A percentile compares a stretch with the other conserved stretches of the same genome.
phyloP scores from a whole-genome alignment of 1,139 yeast species.

The Debaryomycetaceae sp. region DNA sequence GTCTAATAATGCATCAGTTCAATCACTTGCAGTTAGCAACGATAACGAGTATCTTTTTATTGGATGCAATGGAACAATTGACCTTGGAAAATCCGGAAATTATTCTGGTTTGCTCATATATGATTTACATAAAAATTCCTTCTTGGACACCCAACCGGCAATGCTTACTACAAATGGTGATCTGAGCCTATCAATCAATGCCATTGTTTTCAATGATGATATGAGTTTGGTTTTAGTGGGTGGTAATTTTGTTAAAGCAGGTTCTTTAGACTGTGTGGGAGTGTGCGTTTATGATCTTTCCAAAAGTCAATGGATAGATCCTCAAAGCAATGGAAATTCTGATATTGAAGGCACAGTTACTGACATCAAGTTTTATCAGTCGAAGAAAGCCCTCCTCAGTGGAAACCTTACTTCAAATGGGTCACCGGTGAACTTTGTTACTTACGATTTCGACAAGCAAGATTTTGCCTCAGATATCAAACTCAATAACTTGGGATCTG shows the following conservation, averaged over 20 bases:
- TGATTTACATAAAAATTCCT: constrained; percentile 38
- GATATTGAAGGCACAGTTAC: constrained; percentile 53
- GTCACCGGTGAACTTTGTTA: constrained; percentile 36
- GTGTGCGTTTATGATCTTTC: constrained; percentile 66
- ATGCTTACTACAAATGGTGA: constrained; percentile 26
- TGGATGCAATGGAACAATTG: constrained; percentile 51
- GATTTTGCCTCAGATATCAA: constrained; percentile 17
- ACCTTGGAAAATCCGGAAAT: constrained; percentile 15
- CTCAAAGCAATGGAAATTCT: constrained; percentile 38
- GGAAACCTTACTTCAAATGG: constrained; percentile 55
- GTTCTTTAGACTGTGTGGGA: constrained; percentile 56
- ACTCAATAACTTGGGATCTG: constrained; percentile 26
- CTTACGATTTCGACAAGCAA: constrained; percentile 48
- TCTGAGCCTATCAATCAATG: constrained; percentile 39
- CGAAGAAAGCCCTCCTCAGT: constrained; percentile 53
- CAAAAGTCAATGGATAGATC: constrained; percentile 53
- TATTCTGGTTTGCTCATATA: constrained; percentile 51
- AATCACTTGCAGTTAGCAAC: constrained; percentile 41
- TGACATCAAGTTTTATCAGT: constrained; percentile 50
- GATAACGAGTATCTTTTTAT: constrained; percentile 38
- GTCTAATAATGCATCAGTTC: constrained; percentile 34
- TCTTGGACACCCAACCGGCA: constrained; percentile 49
- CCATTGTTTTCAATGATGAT: constrained; percentile 52
- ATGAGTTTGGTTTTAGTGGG: constrained; percentile 62
- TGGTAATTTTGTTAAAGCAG: constrained; percentile 67